Evolutionary conservation across 208 protist genomes (phyloP).

Genomic region (Trypanosoma rangeli): DNA sequence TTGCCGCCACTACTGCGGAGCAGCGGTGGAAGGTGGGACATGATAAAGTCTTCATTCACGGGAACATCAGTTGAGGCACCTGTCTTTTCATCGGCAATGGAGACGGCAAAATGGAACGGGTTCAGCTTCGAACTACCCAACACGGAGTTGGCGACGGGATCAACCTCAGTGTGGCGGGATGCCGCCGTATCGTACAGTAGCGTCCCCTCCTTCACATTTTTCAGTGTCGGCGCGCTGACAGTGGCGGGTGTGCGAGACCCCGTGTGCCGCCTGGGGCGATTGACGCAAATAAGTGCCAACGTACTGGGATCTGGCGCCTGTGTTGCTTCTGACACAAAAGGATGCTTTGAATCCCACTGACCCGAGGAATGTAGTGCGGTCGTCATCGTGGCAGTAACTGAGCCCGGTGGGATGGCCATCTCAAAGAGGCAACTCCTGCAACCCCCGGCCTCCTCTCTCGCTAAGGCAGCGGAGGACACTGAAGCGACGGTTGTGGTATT

Average conservation of each 20-base stretch:
- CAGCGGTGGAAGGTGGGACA: conserved; percentile 24
- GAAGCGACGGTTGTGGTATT: neutral
- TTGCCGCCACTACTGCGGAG: conserved; percentile 9
- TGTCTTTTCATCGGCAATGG: conserved; percentile 15
- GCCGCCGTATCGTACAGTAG: neutral
- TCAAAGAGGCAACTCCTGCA: conserved; percentile 14
- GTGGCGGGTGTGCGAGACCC: no score
- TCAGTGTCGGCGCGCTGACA: neutral
- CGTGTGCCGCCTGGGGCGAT: neutral
- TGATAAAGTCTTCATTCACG: conserved; percentile 21
- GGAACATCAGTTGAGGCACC: conserved; percentile 24
- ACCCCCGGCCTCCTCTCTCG: neutral
- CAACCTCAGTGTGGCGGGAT: neutral
- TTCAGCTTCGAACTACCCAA: neutral
- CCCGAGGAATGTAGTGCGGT: neutral
- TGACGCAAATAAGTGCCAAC: conserved; percentile 11
- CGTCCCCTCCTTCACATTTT: neutral
- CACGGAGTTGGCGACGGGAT: neutral
- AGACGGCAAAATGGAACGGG: neutral
- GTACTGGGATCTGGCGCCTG: neutral
- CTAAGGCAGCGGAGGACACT: neutral
- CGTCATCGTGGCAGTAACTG: neutral
- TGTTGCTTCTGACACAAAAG: neutral
- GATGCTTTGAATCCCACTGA: conserved; percentile 2
- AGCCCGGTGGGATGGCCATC: neutral